Conservation (phyloP, 2,329 filamentous ascomycete species). For the Monilinia aucupariae region DNA sequence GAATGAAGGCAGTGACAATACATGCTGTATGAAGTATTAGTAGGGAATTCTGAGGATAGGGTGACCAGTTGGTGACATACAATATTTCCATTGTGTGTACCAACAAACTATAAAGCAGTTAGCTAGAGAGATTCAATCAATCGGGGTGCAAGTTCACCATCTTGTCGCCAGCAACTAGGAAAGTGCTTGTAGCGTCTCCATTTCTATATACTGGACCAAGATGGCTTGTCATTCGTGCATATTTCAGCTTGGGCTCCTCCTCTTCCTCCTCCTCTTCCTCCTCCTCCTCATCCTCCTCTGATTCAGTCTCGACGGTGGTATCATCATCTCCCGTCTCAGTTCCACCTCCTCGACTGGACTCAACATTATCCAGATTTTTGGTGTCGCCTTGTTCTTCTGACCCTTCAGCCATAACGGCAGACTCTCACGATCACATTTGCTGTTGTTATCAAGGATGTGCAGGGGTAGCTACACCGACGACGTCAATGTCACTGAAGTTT, state of each 20-base stretch:
- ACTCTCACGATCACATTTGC: constrained; percentile 32
- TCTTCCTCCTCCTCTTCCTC: constrained; percentile 73
- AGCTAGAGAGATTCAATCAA: constrained; percentile 27
- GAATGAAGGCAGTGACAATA: constrained; percentile 76
- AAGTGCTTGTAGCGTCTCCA: constrained; percentile 88
- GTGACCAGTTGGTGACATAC: constrained; percentile 47
- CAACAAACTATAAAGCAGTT: constrained; percentile 61
- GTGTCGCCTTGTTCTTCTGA: constrained; percentile 32
- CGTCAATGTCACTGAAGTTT: constrained; percentile 28
- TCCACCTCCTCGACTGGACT: constrained; percentile 24
- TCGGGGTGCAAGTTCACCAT: constrained; percentile 59
- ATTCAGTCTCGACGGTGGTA: constrained; percentile 38
- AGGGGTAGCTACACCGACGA: constrained; percentile 23
- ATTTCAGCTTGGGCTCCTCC: constrained; percentile 91
- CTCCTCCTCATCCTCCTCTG: constrained; percentile 39
- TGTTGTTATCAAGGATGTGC: constrained; percentile 23
- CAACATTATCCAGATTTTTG: constrained; percentile 23
- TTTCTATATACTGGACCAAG: constrained; percentile 82
- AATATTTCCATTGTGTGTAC: constrained; percentile 95
- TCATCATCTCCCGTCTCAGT: constrained; percentile 23
- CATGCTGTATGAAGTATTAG: constrained; percentile 56
- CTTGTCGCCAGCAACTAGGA: constrained; percentile 89
- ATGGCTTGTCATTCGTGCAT: constrained; percentile 76
- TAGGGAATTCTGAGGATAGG: constrained; percentile 19
- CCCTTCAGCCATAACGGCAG: constrained; percentile 33